Evolutionary conservation across 371 early-diverging fungal species (phyloP).

Genomic region (Chytridium lagenaria): DNA sequence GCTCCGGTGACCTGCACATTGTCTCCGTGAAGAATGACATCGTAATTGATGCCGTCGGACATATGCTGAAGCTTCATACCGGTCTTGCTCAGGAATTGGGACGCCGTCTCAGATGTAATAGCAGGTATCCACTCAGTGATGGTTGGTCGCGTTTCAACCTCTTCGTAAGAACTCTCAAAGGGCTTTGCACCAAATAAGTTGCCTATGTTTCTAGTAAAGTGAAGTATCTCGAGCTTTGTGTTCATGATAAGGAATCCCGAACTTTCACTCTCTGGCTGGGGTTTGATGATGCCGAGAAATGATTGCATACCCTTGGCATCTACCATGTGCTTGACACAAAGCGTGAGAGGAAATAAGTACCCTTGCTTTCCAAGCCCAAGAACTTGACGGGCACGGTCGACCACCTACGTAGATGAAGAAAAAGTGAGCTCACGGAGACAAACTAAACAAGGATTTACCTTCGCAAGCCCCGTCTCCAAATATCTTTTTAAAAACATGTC

Average conservation of each 20-base stretch:
- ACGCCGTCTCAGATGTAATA: neutral
- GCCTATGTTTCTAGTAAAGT: conserved; percentile 28
- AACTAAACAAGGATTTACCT: conserved; percentile 34
- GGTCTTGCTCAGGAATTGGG: neutral
- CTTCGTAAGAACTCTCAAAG: neutral
- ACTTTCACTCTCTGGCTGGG: conserved; percentile 22
- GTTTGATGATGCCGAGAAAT: conserved; percentile 42
- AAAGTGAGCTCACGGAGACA: neutral
- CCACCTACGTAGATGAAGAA: conserved; percentile 32
- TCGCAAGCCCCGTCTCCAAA: conserved; percentile 50
- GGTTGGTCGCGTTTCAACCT: neutral
- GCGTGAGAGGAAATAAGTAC: conserved; percentile 36
- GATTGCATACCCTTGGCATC: conserved; percentile 31
- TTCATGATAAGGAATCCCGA: conserved; percentile 36
- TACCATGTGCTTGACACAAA: conserved; percentile 45
- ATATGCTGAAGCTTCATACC: conserved; percentile 21
- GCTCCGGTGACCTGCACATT: conserved; percentile 14
- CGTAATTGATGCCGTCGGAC: conserved; percentile 15
- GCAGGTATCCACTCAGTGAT: neutral
- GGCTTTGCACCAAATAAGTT: conserved; percentile 14
- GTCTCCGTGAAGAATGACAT: conserved; percentile 20
- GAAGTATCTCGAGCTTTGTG: conserved; percentile 18
- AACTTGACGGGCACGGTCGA: conserved; percentile 48
- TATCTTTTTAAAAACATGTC: conserved; percentile 46
- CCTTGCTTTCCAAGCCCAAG: conserved; percentile 40